Conservation (phyloP, 306 rosid genomes). For the Trifolium pratense region DNA sequence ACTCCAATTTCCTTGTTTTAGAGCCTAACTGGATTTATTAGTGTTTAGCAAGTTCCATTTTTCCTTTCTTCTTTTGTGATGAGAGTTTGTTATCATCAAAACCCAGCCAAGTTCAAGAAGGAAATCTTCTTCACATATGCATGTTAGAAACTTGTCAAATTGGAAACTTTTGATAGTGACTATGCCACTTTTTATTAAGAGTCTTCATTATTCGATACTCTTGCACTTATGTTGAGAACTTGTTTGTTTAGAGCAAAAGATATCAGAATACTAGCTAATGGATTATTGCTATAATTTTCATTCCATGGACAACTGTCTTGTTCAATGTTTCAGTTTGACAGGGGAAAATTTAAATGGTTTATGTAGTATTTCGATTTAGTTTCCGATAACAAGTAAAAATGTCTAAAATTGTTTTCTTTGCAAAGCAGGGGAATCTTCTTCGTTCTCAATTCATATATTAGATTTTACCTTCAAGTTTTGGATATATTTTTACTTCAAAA, state of each 20-base stretch:
- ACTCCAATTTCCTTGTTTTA: slow-evolving; percentile 6
- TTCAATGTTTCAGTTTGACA: no score
- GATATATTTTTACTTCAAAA: background rate
- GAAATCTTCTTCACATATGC: no score
- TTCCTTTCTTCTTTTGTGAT: no score
- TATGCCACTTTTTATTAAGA: background rate
- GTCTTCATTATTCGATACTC: background rate
- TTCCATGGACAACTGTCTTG: no score
- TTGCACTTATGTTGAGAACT: background rate
- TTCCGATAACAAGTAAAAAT: background rate
- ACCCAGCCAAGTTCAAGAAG: no score
- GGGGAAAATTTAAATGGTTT: no score
- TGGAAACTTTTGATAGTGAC: background rate
- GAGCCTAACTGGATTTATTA: background rate
- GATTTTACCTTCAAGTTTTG: background rate
- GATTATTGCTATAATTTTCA: no score
- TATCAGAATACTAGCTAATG: no score
- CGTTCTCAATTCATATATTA: background rate
- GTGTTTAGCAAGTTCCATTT: slow-evolving; percentile 4
- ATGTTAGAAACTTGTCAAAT: background rate
- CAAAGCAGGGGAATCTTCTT: background rate
- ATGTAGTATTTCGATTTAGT: background rate
- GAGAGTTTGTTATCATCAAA: no score
- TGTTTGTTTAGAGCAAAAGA: background rate
- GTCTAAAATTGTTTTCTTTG: background rate